Evolutionary conservation across 2,329 filamentous ascomycete species (phyloP), one percentile per base, ranked within the genome.

Genomic region (Fusarium tanahbumbuense): DNA sequence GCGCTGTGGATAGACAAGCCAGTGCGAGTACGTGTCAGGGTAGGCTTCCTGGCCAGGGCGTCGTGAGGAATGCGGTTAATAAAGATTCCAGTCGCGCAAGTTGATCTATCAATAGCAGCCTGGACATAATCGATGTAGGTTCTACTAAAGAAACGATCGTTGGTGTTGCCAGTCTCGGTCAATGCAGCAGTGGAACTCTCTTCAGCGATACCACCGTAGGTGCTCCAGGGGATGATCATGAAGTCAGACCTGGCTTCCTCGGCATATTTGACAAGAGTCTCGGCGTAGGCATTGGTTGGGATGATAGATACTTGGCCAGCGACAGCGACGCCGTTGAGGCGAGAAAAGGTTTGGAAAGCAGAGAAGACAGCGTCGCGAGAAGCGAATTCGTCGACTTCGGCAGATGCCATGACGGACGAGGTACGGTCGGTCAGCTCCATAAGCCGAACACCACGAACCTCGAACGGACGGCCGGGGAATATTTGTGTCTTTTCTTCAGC

Each of bases 321-420:
- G 18, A 95, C 91, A 1, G 93, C 89, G 2, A 98, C 86, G 68
- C 94, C 93, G 76, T 96, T 90, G 42, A 97, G 88, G 68, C 92
- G 91, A 2, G 93, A 93, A 73, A 98, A 94, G 0, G 93, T 93
- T 49, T 92, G 89, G 85, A 98, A 98, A 1, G 93, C 92, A 77
- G 97, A 97, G 57, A 98, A 89, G 6, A 98, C 91, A 0, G 95
- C 93, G 75, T 98, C 95, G 74, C 88, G 86, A 9, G 87, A 84
- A 27, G 88, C 87, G 65, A 89, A 87, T 50, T 96, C 93, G 41
- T 94, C 91, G 5, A 91, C 86, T 76, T 97, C 93, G 0, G 93
- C 91, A 13, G 97, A 93, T 73, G 93, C 91, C 95, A 98, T 98
- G 73, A 98, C 95, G 20, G 94, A 94, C 1, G 95, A 98, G 44